Evolutionary conservation across 768 basidiomycete species (phyloP).

Genomic region (Rhodotorula babjevae): DNA sequence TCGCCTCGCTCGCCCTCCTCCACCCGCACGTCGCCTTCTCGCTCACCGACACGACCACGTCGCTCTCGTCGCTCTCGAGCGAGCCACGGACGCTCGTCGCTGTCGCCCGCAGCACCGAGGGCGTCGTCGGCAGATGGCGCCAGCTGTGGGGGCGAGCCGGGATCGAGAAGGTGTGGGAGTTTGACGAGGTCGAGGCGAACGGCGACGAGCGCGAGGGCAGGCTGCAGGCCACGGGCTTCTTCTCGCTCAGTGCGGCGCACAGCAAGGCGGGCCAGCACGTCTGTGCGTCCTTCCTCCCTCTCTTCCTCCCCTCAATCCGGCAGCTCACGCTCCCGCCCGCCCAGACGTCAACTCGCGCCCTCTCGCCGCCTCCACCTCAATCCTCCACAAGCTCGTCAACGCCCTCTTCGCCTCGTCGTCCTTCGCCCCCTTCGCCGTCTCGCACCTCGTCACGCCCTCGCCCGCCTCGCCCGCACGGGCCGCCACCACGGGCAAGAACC

Average conservation of each 20-base stretch:
- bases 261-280: conserved; percentile 75
- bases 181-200: conserved; percentile 52
- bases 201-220: conserved; percentile 54
- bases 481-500: conserved; percentile 26
- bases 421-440: conserved; percentile 36
- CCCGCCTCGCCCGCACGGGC: not conserved
- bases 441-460: conserved; percentile 17
- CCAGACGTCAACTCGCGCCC: conserved; percentile 76
- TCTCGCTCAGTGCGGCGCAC: conserved; percentile 37
- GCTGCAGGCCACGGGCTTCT: conserved; percentile 68
- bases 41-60: conserved; percentile 16
- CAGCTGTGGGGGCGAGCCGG: conserved; percentile 34
- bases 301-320: not conserved
- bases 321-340: not conserved
- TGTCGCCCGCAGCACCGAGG: not conserved
- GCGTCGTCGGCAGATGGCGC: conserved; percentile 26
- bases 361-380: conserved; percentile 54
- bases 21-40: conserved; percentile 24
- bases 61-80: not conserved
- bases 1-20: conserved; percentile 20
- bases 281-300: conserved; percentile 52
- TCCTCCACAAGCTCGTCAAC: conserved; percentile 68
- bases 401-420: conserved; percentile 53
- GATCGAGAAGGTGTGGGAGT: conserved; percentile 21
- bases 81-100: conserved; percentile 5